phyloP scores from a whole-genome alignment of 805 yeast species.

The Scheffersomyces stipitis region DNA sequence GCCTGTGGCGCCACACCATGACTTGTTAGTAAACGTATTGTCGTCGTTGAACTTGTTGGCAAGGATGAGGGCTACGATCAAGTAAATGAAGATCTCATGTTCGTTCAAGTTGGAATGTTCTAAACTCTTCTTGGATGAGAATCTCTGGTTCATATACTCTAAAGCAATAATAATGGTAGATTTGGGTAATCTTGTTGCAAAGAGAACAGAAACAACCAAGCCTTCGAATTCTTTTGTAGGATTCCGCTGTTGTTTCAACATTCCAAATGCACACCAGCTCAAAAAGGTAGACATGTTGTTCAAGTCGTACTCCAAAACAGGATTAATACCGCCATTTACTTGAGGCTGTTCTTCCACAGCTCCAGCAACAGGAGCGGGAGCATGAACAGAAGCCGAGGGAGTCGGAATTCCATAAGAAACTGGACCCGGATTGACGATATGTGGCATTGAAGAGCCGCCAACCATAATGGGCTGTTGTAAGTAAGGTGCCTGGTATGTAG shows the following conservation, averaged over 20 bases:
- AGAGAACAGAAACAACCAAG: constrained; percentile 65
- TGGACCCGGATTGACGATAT: too few species aligned
- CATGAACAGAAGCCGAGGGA: constrained; percentile 4
- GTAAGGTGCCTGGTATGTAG: constrained; percentile 5
- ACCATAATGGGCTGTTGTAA: too few species aligned
- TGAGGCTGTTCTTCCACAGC: constrained; percentile 5
- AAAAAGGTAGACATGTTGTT: constrained; percentile 77
- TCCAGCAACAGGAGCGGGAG: constrained; percentile 6
- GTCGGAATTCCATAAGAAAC: constrained; percentile 1
- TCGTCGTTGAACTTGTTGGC: constrained; percentile 96
- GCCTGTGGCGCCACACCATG: constrained; percentile 97
- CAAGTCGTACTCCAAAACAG: constrained; percentile 77
- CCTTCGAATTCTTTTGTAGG: constrained; percentile 55
- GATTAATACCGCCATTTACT: constrained; percentile 70
- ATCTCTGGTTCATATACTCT: constrained; percentile 71
- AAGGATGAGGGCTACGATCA: constrained; percentile 70
- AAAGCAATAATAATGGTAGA: constrained; percentile 78
- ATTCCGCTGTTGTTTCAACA: constrained; percentile 51
- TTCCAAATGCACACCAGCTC: constrained; percentile 69
- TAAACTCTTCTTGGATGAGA: constrained; percentile 23
- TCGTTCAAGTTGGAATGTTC: constrained; percentile 18
- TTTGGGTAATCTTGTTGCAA: constrained; percentile 85
- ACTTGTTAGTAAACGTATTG: constrained; percentile 90
- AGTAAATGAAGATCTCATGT: constrained; percentile 48
- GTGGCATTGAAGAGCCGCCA: too few species aligned